Evolutionary conservation across 2,329 filamentous ascomycete species (phyloP).

Genomic region (Penicillium occitanis): DNA sequence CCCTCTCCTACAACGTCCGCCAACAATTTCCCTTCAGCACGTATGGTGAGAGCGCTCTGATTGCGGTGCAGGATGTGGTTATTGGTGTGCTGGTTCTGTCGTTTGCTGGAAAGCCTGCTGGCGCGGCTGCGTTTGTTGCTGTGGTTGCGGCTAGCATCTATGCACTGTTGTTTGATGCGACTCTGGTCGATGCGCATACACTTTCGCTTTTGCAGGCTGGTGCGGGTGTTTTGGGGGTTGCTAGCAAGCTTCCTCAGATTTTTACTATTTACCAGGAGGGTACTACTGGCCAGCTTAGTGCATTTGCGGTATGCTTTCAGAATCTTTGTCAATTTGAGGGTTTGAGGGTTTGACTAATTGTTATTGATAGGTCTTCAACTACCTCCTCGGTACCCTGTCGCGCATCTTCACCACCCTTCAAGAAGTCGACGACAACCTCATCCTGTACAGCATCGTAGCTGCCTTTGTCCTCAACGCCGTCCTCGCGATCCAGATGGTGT

Average conservation of each 20-base stretch:
- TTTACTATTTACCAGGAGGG: conserved; percentile 79
- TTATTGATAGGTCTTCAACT: conserved; percentile 83
- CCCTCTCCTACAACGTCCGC: conserved; percentile 86
- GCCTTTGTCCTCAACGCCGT: conserved; percentile 88
- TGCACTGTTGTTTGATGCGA: conserved; percentile 65
- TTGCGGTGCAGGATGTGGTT: conserved; percentile 86
- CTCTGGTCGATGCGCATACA: conserved; percentile 63
- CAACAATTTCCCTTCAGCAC: conserved; percentile 94
- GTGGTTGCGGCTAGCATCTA: conserved; percentile 68
- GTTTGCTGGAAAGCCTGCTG: conserved; percentile 67
- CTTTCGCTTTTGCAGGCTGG: conserved; percentile 78
- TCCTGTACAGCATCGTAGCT: conserved; percentile 90
- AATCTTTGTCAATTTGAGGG: not conserved
- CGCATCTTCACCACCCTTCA: conserved; percentile 97
- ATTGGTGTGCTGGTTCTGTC: conserved; percentile 84
- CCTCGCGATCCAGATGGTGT: conserved; percentile 85
- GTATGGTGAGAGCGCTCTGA: conserved; percentile 90
- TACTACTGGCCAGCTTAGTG: conserved; percentile 90
- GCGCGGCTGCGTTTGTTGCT: conserved; percentile 76
- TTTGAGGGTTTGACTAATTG: not conserved
- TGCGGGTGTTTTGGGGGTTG: conserved; percentile 77
- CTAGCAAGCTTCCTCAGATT: conserved; percentile 94
- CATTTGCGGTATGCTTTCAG: conserved; percentile 70
- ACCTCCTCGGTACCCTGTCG: conserved; percentile 85
- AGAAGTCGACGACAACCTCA: conserved; percentile 94